Evolutionary conservation across 208 protist genomes (phyloP).

Genomic region (Vickermania ingenoplastis): DNA sequence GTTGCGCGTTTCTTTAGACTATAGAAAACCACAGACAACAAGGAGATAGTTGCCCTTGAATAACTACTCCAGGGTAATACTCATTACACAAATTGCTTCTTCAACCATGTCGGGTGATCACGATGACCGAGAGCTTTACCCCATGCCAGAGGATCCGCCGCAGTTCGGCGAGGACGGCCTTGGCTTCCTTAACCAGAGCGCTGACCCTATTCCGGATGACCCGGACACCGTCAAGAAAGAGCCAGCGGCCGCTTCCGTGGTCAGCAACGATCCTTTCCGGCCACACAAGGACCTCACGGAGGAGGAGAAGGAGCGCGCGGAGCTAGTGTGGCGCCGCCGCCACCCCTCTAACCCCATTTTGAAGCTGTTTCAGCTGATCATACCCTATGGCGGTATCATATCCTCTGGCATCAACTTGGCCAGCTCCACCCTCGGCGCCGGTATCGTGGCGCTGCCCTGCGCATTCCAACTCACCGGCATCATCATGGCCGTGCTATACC

Average conservation of each 20-base stretch:
- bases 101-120: too few relatives aligned
- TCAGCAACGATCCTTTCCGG: too few relatives aligned
- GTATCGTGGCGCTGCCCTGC: constrained; percentile 16
- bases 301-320: background rate
- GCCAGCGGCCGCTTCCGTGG: background rate
- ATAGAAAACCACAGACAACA: too few relatives aligned
- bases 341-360: background rate
- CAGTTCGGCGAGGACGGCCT: background rate
- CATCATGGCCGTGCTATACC: constrained; percentile 10
- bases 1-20: too few relatives aligned
- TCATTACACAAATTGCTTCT: too few relatives aligned
- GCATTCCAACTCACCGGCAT: constrained; percentile 17
- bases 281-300: background rate
- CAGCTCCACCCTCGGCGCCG: constrained; percentile 14
- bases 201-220: background rate
- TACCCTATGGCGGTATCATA: constrained; percentile 16
- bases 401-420: constrained; percentile 14
- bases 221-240: background rate
- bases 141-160: background rate
- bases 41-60: too few relatives aligned
- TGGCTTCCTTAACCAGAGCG: background rate
- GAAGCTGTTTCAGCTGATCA: constrained; percentile 7
- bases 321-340: constrained; percentile 2
- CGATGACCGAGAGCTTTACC: background rate
- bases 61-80: too few relatives aligned